These are phyloP conservation scores for Kalmusia sp. DNA, from an alignment of 2,329 filamentous ascomycete genomes.

Conservation along the genomic window DNA sequence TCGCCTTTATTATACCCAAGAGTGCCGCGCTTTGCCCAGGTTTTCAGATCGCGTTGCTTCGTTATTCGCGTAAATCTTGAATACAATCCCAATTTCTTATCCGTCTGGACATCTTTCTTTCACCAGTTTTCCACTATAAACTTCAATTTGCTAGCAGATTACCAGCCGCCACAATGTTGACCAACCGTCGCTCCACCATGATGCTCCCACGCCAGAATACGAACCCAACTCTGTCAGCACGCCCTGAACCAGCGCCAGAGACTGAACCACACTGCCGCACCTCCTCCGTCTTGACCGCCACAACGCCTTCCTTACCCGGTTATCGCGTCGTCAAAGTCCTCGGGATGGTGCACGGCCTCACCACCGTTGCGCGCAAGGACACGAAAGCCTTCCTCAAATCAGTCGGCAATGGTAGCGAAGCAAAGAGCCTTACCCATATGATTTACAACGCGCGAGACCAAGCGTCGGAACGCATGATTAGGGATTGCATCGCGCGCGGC, in stretches of 20 bases:
- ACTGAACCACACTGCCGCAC: constrained; percentile 37
- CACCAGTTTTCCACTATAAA: neutral
- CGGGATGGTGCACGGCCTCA: constrained; percentile 41
- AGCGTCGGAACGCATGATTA: constrained; percentile 42
- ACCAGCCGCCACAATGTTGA: constrained; percentile 33
- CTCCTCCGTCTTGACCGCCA: constrained; percentile 36
- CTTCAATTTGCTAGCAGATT: neutral
- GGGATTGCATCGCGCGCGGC: constrained; percentile 39
- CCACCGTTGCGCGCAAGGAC: constrained; percentile 41
- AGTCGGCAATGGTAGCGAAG: constrained; percentile 37
- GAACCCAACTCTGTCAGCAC: constrained; percentile 16
- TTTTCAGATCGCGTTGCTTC: neutral
- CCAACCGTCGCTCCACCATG: constrained; percentile 46
- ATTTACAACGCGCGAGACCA: constrained; percentile 43
- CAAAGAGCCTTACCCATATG: constrained; percentile 38
- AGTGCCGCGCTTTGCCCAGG: constrained; percentile 11
- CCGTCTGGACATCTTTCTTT: neutral
- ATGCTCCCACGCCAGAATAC: constrained; percentile 32
- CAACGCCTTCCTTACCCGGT: constrained; percentile 34
- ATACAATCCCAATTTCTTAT: neutral
- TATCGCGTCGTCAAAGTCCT: constrained; percentile 34
- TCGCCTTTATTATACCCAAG: constrained; percentile 26
- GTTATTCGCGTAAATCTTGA: neutral
- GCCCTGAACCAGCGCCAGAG: constrained; percentile 20
- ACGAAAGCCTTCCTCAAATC: constrained; percentile 43